Conservation (phyloP, 1,284 basidiomycete species). For the Cyathus pygmaeus region DNA sequence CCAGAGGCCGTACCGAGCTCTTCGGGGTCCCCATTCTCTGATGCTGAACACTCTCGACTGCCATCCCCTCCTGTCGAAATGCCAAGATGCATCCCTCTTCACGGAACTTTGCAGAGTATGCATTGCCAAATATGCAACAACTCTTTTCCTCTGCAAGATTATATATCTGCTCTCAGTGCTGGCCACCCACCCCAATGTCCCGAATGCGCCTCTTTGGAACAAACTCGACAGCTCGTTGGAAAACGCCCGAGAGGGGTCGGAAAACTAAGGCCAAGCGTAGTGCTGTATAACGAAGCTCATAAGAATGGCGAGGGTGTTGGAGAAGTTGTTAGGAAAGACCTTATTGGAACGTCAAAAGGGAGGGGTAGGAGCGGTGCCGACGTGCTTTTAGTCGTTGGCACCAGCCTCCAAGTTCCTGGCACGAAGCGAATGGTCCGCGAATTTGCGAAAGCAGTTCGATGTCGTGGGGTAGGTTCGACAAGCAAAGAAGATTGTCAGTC, state of each 20-base stretch:
- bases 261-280: constrained; percentile 85
- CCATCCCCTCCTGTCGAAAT: constrained; percentile 59
- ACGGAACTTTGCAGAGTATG: constrained; percentile 84
- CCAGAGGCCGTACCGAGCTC: constrained; percentile 8
- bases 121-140: constrained; percentile 86
- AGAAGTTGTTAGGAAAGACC: constrained; percentile 78
- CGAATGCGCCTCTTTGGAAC: constrained; percentile 77
- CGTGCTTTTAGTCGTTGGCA: constrained; percentile 90
- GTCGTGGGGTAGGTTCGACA: constrained; percentile 48
- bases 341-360: constrained; percentile 73
- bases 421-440: constrained; percentile 94
- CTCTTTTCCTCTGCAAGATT: constrained; percentile 70
- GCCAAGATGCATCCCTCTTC: constrained; percentile 89
- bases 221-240: constrained; percentile 76
- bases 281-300: constrained; percentile 91
- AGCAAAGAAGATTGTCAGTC: constrained; percentile 20
- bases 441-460: constrained; percentile 84
- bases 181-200: constrained; percentile 84
- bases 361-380: constrained; percentile 80
- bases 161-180: constrained; percentile 63
- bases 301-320: constrained; percentile 91
- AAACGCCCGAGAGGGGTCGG: constrained; percentile 88
- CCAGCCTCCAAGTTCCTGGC: constrained; percentile 89
- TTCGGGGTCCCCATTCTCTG: constrained; percentile 14
- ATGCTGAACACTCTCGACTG: constrained; percentile 34